A percentile compares a stretch with the other conserved stretches of the same genome.
Conservation (phyloP, 768 basidiomycete genomes). For the Boletus rubropictus region DNA sequence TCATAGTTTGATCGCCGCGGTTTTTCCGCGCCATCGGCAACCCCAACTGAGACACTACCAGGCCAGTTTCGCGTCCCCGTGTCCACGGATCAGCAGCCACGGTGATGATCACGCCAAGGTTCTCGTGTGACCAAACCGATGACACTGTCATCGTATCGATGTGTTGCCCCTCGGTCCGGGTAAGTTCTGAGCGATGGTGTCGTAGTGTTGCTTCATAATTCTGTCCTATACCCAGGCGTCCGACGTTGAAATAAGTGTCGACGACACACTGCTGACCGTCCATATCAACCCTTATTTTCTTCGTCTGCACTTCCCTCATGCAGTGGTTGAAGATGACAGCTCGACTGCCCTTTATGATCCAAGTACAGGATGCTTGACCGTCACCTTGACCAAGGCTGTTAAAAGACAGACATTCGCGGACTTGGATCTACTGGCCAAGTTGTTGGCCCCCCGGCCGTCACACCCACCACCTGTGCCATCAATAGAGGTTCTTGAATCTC, state of each 20-base stretch:
- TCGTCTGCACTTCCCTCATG: constrained; percentile 68
- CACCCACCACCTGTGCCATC: constrained; percentile 30
- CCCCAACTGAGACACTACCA: neutral
- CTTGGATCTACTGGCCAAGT: constrained; percentile 70
- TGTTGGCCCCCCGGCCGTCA: constrained; percentile 61
- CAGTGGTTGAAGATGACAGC: constrained; percentile 55
- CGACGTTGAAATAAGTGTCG: constrained; percentile 74
- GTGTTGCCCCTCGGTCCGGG: constrained; percentile 70
- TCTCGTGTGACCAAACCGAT: constrained; percentile 61
- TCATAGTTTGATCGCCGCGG: constrained; percentile 1
- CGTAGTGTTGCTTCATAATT: constrained; percentile 11
- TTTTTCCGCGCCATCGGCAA: neutral
- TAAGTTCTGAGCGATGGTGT: constrained; percentile 30
- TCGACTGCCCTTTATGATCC: constrained; percentile 75
- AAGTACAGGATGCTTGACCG: constrained; percentile 66
- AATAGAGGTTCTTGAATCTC: constrained; percentile 55
- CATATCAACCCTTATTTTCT: constrained; percentile 84
- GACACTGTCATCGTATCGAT: constrained; percentile 50
- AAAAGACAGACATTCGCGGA: constrained; percentile 67
- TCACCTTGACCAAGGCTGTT: constrained; percentile 65
- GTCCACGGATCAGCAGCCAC: neutral
- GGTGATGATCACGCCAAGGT: constrained; percentile 71
- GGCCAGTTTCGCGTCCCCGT: neutral
- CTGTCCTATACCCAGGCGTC: constrained; percentile 49
- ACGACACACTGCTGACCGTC: constrained; percentile 61